Conservation (phyloP, 73 alveolate species). For the Urostyla sp. region DNA sequence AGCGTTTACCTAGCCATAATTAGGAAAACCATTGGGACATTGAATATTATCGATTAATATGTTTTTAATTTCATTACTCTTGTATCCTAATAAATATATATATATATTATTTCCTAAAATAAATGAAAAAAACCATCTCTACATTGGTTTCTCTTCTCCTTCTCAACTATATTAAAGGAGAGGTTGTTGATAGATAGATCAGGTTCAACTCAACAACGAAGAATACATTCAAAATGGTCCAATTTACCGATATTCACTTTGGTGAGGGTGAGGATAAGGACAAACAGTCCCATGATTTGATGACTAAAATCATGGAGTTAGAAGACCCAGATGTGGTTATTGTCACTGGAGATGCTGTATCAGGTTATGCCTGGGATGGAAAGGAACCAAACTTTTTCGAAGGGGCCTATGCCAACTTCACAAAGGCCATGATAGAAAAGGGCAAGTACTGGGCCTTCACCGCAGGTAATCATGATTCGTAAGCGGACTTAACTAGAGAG, state of each 20-base stretch:
- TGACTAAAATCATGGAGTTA: constrained; percentile 20
- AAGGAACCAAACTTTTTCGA: constrained; percentile 59
- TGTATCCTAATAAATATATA: too few species aligned
- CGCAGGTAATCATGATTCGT: constrained; percentile 73
- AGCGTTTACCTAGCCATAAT: too few species aligned
- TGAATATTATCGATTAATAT: too few species aligned
- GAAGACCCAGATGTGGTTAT: constrained; percentile 72
- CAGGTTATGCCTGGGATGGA: constrained; percentile 78
- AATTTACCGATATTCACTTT: constrained; percentile 70
- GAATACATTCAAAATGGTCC: constrained; percentile 50
- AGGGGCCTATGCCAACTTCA: constrained; percentile 19
- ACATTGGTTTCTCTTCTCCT: too few species aligned
- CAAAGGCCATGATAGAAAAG: constrained; percentile 43
- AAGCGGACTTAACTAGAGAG: constrained; percentile 70
- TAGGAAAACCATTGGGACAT: too few species aligned
- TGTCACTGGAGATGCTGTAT: constrained; percentile 74
- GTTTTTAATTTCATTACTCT: too few species aligned
- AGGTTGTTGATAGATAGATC: background rate
- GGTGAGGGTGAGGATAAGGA: constrained; percentile 64
- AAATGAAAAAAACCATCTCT: too few species aligned
- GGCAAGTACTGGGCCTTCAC: constrained; percentile 65
- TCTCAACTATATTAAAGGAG: too few species aligned
- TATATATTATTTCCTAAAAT: too few species aligned
- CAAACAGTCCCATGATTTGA: background rate
- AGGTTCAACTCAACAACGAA: background rate